Evolutionary conservation across 805 yeast genomes (phyloP).

Genomic region (Suhomyces kilbournensis): DNA sequence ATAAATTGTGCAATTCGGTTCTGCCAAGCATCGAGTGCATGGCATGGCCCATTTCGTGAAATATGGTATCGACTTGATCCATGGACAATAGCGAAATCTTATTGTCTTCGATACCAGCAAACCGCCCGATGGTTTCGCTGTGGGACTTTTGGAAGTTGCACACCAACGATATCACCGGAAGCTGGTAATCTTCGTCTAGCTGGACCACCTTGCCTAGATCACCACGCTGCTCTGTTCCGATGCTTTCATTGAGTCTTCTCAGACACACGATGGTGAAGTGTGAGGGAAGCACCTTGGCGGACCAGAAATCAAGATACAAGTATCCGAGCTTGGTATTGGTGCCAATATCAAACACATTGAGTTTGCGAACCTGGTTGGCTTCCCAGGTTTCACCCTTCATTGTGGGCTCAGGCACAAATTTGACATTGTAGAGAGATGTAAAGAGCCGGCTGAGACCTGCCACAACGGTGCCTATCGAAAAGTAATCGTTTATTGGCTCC

Average conservation of each 20-base stretch:
- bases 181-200: slow-evolving; percentile 54
- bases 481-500: slow-evolving; percentile 61
- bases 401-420: slow-evolving; percentile 63
- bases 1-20: slow-evolving; percentile 83
- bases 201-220: slow-evolving; percentile 26
- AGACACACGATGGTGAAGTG: slow-evolving; percentile 96
- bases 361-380: slow-evolving; percentile 68
- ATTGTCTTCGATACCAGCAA: slow-evolving; percentile 22
- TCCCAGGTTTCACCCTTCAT: slow-evolving; percentile 84
- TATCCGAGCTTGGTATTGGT: slow-evolving; percentile 62
- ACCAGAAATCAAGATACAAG: slow-evolving; percentile 84
- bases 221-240: slow-evolving; percentile 26
- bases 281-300: slow-evolving; percentile 79
- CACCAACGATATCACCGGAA: slow-evolving; percentile 86
- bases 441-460: slow-evolving; percentile 77
- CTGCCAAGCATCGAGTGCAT: slow-evolving; percentile 96
- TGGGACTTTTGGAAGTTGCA: slow-evolving; percentile 64
- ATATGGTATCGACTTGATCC: slow-evolving; percentile 85
- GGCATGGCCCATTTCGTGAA: slow-evolving; percentile 99
- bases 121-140: slow-evolving; percentile 27
- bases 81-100: slow-evolving; percentile 59
- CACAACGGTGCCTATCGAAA: slow-evolving; percentile 83
- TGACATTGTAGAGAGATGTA: slow-evolving; percentile 69
- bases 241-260: slow-evolving; percentile 58
- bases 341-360: slow-evolving; percentile 65